Evolutionary conservation across 371 early-diverging fungal genomes (phyloP), one percentile per base, ranked within the genome.

Genomic region (Syncephalastrum monosporum): DNA sequence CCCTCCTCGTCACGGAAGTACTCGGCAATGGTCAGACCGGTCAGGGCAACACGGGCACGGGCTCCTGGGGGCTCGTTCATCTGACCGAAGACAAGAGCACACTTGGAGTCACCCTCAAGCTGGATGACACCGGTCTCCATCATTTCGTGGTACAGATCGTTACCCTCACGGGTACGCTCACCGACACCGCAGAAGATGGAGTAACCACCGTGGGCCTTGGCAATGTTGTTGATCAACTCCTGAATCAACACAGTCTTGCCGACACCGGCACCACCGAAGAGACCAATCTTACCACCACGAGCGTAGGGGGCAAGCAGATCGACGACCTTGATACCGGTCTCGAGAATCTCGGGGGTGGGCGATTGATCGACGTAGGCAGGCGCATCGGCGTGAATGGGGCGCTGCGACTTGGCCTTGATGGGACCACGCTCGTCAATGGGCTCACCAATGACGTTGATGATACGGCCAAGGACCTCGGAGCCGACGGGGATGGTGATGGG

Each of bases 31-130:
- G 98, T 97, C 72, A 97, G 81, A 71, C 98, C 98, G 58, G 98
- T 97, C 74, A 97, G 81, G 57, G 98, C 98, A 56, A 97, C 98
- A 92, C 98, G 95, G 67, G 98, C 98, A 92, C 98, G 95, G 69
- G 98, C 98, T 81, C 98, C 98, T 65, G 98, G 98, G 80, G 98
- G 97, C 83, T 97, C 98, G 93, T 97, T 97, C 98, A 97, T 97
- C 84, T 97, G 96, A 65, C 98, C 98, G 84, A 92, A 97, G 63
- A 97, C 97, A 93, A 95, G 85, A 25, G 95, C 94, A 60, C 92
- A 91, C 87, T 96, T 94, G 70, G 94, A 93, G 57, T 88, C 85
- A 64, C 94, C 94, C 25, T 92, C 92, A 61, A 94, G 88, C 82
- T 94, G 80, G 80, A 96, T 96, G 76, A 94, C 95, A 82, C 94